Base-by-base conservation (phyloP, 2,329 filamentous ascomycete species). In the Ploettnerulaceae sp. region DNA sequence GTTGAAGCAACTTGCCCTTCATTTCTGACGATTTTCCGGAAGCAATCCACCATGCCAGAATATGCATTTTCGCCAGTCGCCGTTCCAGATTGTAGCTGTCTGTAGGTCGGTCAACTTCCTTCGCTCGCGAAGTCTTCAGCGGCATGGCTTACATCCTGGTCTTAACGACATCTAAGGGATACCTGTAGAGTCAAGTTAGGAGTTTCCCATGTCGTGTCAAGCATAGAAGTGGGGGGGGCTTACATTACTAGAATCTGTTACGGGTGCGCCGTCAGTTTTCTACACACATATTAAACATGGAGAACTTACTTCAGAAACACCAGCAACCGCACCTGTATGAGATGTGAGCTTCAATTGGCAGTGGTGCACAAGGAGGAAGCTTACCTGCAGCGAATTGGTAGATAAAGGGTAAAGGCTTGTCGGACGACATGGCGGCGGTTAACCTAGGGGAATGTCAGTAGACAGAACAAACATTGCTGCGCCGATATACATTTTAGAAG, bases 101-200 rank as follows among this genome's bases (percentile, higher is more conserved):
- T 95, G 62, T 52, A 38, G 14, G 24, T 35, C 44, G 45, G 37
- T 61, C 45, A 58, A 49, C 33, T 17, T 18, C 34, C 12, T 32
- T 9, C 14, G 29, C 11, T 18, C 18, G 12, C 45, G 22, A 14
- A 2, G 4, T 15, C 18, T 26, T 17, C 17, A 20, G 9, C 6
- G 18, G 26, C 12, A 11, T 8, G 55, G 68, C 83, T 77, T 79
- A 93, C 86, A 95, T 86, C 84, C 91, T 79, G 56, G 93, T 97
- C 79, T 97, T 97, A 69, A 97, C 89, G 49, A 98, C 93, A 68
- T 98, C 93, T 68, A 98, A 77, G 59, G 93, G 93, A 75, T 98
- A 98, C 93, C 90, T 96, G 66, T 58, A 63, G 22, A 59, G 48
- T 49, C 3, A 17, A 40, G 24, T 61, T 36, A 61, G 50, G 40